Conservation (phyloP, 768 basidiomycete species). For the Sutorius australiensis region DNA sequence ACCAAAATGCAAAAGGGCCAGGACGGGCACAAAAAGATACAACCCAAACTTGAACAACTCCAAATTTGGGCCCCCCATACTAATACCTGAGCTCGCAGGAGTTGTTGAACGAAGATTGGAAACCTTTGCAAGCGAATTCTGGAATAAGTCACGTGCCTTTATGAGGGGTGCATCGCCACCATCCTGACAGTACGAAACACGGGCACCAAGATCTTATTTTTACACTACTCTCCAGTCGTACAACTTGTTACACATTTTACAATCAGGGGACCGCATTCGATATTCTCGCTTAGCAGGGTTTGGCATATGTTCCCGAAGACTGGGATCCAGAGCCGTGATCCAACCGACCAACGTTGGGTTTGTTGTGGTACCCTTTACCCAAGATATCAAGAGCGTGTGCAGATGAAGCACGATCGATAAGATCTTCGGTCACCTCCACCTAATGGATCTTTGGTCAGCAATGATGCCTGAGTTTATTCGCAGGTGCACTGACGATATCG, state of each 20-base stretch:
- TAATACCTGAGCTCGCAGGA: conserved; percentile 48
- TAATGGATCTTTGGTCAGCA: conserved; percentile 23
- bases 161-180: not conserved
- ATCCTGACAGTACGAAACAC: not conserved
- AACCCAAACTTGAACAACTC: conserved; percentile 89
- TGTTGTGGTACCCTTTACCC: conserved; percentile 28
- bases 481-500: conserved; percentile 55
- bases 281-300: conserved; percentile 46
- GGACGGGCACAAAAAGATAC: conserved; percentile 82
- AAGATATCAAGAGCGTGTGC: conserved; percentile 49
- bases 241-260: not conserved
- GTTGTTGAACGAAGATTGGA: too few relatives aligned
- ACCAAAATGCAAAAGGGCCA: conserved; percentile 79
- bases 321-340: conserved; percentile 45
- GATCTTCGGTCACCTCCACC: conserved; percentile 62
- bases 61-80: conserved; percentile 75
- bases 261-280: not conserved
- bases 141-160: too few relatives aligned
- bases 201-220: not conserved
- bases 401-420: conserved; percentile 46
- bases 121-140: too few relatives aligned
- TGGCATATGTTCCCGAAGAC: conserved; percentile 63
- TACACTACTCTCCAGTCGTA: not conserved
- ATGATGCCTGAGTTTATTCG: not conserved
- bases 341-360: conserved; percentile 41